These are phyloP conservation scores for Torulaspora indica DNA, from an alignment of 805 yeast genomes.

Conservation along the genomic window DNA sequence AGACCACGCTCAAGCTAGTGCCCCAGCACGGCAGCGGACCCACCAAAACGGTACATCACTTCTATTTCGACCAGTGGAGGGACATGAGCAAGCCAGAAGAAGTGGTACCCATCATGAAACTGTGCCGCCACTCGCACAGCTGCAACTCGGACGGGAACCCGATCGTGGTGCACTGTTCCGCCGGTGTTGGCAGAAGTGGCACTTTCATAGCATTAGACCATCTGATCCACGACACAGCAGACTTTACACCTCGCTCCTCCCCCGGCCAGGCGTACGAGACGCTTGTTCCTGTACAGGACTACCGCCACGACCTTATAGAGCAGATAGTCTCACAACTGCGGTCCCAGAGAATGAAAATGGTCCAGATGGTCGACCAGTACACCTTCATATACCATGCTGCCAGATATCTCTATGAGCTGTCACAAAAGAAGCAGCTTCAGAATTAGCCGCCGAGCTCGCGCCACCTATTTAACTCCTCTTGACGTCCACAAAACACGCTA, in stretches of 20 bases:
- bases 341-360: slow-evolving; percentile 36
- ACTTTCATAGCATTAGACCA: slow-evolving; percentile 60
- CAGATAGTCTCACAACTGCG: slow-evolving; percentile 34
- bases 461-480: neutral
- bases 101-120: slow-evolving; percentile 33
- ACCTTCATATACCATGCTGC: slow-evolving; percentile 36
- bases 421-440: slow-evolving; percentile 1
- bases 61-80: slow-evolving; percentile 76
- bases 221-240: slow-evolving; percentile 30
- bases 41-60: slow-evolving; percentile 47
- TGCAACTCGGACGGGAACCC: slow-evolving; percentile 41
- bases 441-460: slow-evolving; percentile 9
- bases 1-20: slow-evolving; percentile 23
- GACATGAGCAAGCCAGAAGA: slow-evolving; percentile 66
- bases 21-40: slow-evolving; percentile 39
- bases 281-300: slow-evolving; percentile 12
- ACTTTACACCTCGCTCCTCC: slow-evolving; percentile 13
- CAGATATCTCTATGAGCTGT: slow-evolving; percentile 15
- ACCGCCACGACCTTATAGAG: slow-evolving; percentile 32
- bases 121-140: slow-evolving; percentile 31
- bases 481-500: neutral
- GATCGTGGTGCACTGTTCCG: slow-evolving; percentile 84
- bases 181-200: slow-evolving; percentile 97
- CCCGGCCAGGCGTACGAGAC: neutral
- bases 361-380: slow-evolving; percentile 35